Evolutionary conservation across 352 stramenopile species (phyloP).

Genomic region (Discostella stelligera): DNA sequence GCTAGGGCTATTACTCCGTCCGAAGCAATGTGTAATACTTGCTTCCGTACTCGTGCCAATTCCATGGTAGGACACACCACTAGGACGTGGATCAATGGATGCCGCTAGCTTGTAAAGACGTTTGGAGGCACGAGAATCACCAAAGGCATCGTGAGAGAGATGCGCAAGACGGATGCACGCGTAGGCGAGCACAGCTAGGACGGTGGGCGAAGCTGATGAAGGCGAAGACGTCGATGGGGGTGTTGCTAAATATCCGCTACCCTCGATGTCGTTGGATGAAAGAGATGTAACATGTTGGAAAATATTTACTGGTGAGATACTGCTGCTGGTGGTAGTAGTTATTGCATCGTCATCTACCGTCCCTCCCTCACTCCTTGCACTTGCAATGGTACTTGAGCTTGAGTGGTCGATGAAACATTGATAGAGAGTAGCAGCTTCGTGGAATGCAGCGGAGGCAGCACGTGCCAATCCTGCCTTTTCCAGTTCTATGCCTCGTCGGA

Average conservation of each 20-base stretch:
- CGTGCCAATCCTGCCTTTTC: constrained; percentile 68
- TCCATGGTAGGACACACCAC: constrained; percentile 58
- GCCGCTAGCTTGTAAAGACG: constrained; percentile 63
- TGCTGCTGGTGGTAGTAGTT: neutral
- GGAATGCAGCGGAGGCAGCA: constrained; percentile 61
- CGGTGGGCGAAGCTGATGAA: constrained; percentile 10
- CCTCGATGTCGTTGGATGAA: constrained; percentile 2
- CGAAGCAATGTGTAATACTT: constrained; percentile 33
- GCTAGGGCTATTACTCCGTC: neutral
- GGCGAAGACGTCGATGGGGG: constrained; percentile 5
- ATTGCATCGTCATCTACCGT: neutral
- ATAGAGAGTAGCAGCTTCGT: constrained; percentile 78
- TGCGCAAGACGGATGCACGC: constrained; percentile 66
- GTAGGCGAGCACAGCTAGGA: constrained; percentile 61
- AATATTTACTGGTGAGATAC: constrained; percentile 16
- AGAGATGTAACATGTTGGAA: constrained; percentile 77
- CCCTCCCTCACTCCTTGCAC: neutral
- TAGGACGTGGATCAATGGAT: constrained; percentile 64
- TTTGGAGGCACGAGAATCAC: constrained; percentile 64
- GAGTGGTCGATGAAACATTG: constrained; percentile 75
- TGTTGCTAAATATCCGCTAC: too few relatives aligned
- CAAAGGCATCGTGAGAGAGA: constrained; percentile 71
- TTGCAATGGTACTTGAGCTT: too few relatives aligned
- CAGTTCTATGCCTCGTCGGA: constrained; percentile 64
- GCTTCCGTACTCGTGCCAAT: constrained; percentile 69